phyloP scores from a whole-genome alignment of 176 grass and related monocot genomes.

The Musa acuminata region DNA sequence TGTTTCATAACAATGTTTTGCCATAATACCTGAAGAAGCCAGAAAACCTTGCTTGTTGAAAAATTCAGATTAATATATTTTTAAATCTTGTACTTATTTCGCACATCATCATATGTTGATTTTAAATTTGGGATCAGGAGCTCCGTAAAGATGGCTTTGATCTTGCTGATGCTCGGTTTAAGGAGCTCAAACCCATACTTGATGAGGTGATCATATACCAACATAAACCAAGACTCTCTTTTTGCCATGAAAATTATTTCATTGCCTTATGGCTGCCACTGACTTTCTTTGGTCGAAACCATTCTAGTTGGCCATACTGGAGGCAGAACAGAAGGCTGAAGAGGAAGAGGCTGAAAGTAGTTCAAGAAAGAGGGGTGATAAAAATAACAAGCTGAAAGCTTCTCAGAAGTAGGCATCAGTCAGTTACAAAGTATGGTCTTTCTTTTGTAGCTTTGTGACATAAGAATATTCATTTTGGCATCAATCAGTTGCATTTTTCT shows the following conservation, averaged over 20 bases:
- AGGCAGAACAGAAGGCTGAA: slow-evolving; percentile 85
- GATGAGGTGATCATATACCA: slow-evolving; percentile 49
- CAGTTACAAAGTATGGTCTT: too few species aligned
- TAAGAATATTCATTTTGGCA: too few species aligned
- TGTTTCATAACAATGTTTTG: too few species aligned
- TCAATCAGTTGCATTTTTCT: too few species aligned
- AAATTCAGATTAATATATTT: not conserved
- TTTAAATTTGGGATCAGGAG: slow-evolving; percentile 42
- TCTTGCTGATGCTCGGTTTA: slow-evolving; percentile 75
- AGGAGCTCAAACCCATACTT: slow-evolving; percentile 90
- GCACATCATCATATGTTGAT: slow-evolving; percentile 14
- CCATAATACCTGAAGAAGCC: too few species aligned
- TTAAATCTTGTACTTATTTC: not conserved
- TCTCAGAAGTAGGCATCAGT: slow-evolving; percentile 26
- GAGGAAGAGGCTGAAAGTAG: slow-evolving; percentile 57
- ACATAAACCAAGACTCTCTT: not conserved
- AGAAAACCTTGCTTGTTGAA: not conserved
- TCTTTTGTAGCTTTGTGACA: too few species aligned
- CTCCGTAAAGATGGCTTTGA: slow-evolving; percentile 95
- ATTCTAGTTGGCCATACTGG: slow-evolving; percentile 72
- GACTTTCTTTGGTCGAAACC: slow-evolving; percentile 1
- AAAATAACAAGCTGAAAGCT: slow-evolving; percentile 60
- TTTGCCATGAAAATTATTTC: not conserved
- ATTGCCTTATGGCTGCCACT: not conserved
- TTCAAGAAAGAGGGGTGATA: slow-evolving; percentile 53